phyloP scores from a whole-genome alignment of 2,329 filamentous ascomycete species.

The Ceratocystis papillata region DNA sequence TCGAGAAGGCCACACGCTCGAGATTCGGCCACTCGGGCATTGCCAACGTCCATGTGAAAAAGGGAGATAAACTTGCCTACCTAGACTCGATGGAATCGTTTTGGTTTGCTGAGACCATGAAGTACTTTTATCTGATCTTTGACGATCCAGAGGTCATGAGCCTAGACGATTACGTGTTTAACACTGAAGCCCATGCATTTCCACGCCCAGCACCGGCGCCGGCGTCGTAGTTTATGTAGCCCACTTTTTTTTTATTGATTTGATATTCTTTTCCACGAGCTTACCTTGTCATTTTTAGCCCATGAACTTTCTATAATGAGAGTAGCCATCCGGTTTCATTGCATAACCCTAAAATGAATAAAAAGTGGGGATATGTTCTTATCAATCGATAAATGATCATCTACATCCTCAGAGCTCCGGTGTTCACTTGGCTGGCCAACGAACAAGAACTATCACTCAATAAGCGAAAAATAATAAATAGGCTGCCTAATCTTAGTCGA shows the following conservation, averaged over 20 bases:
- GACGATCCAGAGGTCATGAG: conserved; percentile 52
- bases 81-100: conserved; percentile 61
- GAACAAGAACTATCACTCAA: too few species aligned
- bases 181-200: conserved; percentile 43
- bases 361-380: neutral
- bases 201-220: conserved; percentile 26
- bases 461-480: too few species aligned
- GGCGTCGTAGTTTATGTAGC: neutral
- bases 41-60: conserved; percentile 31
- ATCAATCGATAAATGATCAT: conserved; percentile 8
- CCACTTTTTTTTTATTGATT: neutral
- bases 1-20: conserved; percentile 38
- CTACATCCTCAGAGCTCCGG: neutral
- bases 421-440: neutral
- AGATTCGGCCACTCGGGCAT: conserved; percentile 41
- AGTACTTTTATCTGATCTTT: conserved; percentile 66
- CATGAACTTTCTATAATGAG: neutral
- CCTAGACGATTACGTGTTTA: conserved; percentile 56
- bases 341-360: neutral
- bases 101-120: conserved; percentile 63
- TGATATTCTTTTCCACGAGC: neutral
- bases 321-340: neutral
- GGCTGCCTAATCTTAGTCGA: too few species aligned
- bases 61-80: conserved; percentile 31
- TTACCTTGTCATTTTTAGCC: neutral